phyloP scores from a whole-genome alignment of 441 rosid species.

The Gossypium laxum region DNA sequence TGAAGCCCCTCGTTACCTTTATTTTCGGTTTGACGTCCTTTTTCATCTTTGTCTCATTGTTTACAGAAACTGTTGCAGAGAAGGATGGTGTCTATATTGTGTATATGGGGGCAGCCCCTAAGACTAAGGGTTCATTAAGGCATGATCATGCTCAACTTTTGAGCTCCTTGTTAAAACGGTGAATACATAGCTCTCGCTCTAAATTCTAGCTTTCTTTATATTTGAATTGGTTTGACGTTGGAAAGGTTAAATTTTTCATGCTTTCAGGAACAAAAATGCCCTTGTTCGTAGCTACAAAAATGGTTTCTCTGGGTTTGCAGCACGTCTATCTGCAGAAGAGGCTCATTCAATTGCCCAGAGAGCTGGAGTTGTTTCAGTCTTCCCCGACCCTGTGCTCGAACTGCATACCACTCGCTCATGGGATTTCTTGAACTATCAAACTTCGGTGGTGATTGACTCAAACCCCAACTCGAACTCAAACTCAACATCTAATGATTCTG shows the following conservation, averaged over 20 bases:
- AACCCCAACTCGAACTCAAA: slow-evolving; percentile 23
- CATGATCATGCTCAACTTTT: slow-evolving; percentile 39
- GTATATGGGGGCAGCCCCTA: slow-evolving; percentile 62
- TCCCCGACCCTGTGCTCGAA: slow-evolving; percentile 48
- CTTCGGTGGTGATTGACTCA: slow-evolving; percentile 27
- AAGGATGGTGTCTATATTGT: slow-evolving; percentile 50
- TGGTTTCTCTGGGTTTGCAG: slow-evolving; percentile 74
- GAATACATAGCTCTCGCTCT: neutral
- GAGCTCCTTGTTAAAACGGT: slow-evolving; percentile 39
- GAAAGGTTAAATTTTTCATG: neutral
- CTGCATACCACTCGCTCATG: slow-evolving; percentile 87
- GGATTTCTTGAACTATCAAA: slow-evolving; percentile 67
- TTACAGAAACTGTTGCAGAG: slow-evolving; percentile 8
- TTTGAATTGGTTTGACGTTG: neutral
- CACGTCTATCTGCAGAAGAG: slow-evolving; percentile 56
- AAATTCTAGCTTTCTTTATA: neutral
- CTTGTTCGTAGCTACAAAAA: slow-evolving; percentile 42
- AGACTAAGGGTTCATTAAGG: slow-evolving; percentile 26
- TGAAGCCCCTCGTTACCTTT: slow-evolving; percentile 13
- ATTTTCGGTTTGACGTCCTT: neutral
- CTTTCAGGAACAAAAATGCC: slow-evolving; percentile 36
- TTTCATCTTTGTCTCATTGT: slow-evolving; percentile 20
- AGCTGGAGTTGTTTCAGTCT: slow-evolving; percentile 63
- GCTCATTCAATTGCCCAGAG: slow-evolving; percentile 39
- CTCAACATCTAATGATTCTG: slow-evolving; percentile 23